Evolutionary conservation across 495 filamentous ascomycete genomes (phyloP), one percentile per base, ranked within the genome.

Genomic region (Penicillium atrosanguineum): DNA sequence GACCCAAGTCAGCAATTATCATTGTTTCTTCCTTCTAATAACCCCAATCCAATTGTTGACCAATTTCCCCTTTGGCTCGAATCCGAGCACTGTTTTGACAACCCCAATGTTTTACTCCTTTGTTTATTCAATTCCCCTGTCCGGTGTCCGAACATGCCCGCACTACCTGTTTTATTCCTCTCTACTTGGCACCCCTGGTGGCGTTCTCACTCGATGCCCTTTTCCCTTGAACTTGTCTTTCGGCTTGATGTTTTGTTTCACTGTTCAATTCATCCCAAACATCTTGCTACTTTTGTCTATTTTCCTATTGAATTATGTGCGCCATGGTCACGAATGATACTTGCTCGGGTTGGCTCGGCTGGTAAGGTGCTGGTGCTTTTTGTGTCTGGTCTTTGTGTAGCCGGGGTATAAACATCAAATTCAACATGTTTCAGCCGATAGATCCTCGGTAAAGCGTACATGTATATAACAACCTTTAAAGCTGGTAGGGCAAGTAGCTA

Each of bases 361-460:
- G 47, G 18, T 8, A 16, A n/a, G 20, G 31, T 48, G 31, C 31
- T 47, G 12, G n/a, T 26, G 26, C 0, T 46, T 46, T 16, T 15
- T 7, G 23, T n/a, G 46, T n/a, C 16, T 21, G 38, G 12, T 16
- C 44, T 49, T 38, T 26, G 52, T 46, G 51, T 53, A 50, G 21
- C 37, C 43, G 16, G n/a, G 47, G 50, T 50, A 58, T 43, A 38
- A 38, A 28, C 26, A 28, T 58, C 39, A 44, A 25, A 61, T 48
- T 58, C 50, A 61, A 58, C 50, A 61, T 41, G 19, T 46, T 51
- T 51, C 21, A 12, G 40, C 44, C 29, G 40, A 23, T 28, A 21
- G 28, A 34, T n/a, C 19, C 21, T 6, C 14, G 23, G 23, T 23
- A 2, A 23, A 2, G 23, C n/a, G 23, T 23, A 2, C 23, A n/a